Evolutionary conservation across 805 yeast species (phyloP).

Genomic region (Dipodascopsis uninucleata): DNA sequence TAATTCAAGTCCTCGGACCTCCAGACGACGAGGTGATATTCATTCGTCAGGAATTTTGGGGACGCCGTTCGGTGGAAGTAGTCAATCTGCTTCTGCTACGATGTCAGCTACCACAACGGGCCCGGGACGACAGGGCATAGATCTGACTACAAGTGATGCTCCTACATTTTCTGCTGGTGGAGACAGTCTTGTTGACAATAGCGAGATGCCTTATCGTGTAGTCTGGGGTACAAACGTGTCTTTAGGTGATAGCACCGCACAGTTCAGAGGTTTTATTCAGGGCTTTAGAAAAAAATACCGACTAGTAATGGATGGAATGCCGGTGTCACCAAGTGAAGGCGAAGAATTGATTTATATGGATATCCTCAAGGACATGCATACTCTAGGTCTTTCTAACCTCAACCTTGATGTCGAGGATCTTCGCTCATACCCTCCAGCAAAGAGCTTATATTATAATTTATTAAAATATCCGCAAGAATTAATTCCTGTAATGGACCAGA

Average conservation of each 20-base stretch:
- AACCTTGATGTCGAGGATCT: conserved; percentile 82
- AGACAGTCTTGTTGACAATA: conserved; percentile 28
- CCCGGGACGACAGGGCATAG: conserved; percentile 9
- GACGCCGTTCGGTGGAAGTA: conserved; percentile 61
- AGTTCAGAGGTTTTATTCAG: conserved; percentile 78
- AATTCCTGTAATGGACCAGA: conserved; percentile 95
- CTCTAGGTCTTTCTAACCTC: conserved; percentile 73
- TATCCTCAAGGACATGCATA: conserved; percentile 68
- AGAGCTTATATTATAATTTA: conserved; percentile 77
- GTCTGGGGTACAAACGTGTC: conserved; percentile 99
- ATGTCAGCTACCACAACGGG: conserved; percentile 9
- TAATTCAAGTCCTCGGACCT: conserved; percentile 10
- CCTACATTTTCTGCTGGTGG: conserved; percentile 20
- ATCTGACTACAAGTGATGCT: conserved; percentile 20
- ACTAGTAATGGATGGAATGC: conserved; percentile 45
- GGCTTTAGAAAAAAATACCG: conserved; percentile 77
- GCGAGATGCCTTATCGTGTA: conserved; percentile 45
- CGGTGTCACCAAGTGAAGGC: conserved; percentile 50
- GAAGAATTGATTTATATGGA: conserved; percentile 71
- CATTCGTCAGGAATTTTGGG: conserved; percentile 64
- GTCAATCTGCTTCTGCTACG: conserved; percentile 4
- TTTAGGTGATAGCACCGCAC: conserved; percentile 77
- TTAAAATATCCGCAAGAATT: conserved; percentile 95
- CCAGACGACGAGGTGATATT: conserved; percentile 64
- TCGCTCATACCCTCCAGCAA: conserved; percentile 68